Conservation (phyloP, 257 asterid genomes). For the Catharanthus roseus region DNA sequence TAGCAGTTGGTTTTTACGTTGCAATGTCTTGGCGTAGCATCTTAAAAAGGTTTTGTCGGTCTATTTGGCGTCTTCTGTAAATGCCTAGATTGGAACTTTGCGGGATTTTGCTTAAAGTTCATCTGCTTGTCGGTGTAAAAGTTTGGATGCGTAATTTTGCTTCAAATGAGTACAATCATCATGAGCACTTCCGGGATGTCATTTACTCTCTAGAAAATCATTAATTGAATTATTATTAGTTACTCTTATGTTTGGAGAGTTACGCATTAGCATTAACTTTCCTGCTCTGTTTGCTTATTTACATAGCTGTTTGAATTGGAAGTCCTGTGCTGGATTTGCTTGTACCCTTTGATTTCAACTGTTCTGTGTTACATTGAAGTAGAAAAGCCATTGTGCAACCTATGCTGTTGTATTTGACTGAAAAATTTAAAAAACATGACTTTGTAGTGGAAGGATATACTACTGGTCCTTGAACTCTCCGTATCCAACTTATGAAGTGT, state of each 20-base stretch:
- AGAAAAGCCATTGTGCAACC: neutral
- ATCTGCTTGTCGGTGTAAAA: neutral
- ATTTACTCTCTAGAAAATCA: neutral
- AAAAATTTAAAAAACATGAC: neutral
- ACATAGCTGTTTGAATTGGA: conserved; percentile 1
- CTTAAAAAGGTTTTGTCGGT: neutral
- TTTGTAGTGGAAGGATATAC: neutral
- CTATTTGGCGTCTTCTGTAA: neutral
- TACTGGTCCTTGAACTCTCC: neutral
- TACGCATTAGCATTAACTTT: neutral
- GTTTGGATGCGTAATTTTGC: neutral
- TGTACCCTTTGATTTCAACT: neutral
- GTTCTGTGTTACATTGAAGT: neutral
- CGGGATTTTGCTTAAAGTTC: neutral
- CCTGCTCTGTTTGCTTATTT: neutral
- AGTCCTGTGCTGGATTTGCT: neutral
- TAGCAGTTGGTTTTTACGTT: neutral
- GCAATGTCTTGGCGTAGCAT: neutral
- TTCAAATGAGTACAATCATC: neutral
- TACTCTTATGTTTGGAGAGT: neutral
- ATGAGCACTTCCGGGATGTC: neutral
- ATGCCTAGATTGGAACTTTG: neutral
- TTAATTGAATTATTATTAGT: neutral
- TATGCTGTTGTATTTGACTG: neutral
- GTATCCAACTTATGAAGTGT: neutral